Evolutionary conservation across 2,329 filamentous ascomycete genomes (phyloP).

Genomic region (Corniculantispora saksenae): DNA sequence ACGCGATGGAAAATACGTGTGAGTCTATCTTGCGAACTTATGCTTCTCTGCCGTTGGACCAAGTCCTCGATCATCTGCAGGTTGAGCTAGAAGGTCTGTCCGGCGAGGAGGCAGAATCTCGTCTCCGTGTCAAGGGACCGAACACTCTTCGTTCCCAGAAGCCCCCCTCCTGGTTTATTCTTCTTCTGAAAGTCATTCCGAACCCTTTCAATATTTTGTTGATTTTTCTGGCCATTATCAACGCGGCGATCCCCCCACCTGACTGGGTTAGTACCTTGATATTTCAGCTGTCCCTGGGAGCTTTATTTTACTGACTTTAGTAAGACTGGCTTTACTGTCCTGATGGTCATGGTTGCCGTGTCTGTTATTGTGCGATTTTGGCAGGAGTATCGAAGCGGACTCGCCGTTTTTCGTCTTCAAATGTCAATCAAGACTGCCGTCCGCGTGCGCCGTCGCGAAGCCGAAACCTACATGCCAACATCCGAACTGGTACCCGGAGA

Average conservation of each 20-base stretch:
- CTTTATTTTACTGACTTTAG: neutral
- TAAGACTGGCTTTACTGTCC: constrained; percentile 25
- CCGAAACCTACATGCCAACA: constrained; percentile 19
- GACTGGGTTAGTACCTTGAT: constrained; percentile 19
- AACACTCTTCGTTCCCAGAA: constrained; percentile 29
- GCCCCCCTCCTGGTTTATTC: constrained; percentile 30
- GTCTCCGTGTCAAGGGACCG: constrained; percentile 26
- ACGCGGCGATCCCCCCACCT: constrained; percentile 24
- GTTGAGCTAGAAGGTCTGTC: constrained; percentile 26
- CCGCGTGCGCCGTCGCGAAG: constrained; percentile 24
- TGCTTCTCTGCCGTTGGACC: constrained; percentile 23
- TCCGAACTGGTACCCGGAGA: constrained; percentile 29
- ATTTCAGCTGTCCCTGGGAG: too few species aligned
- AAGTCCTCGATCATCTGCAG: constrained; percentile 25
- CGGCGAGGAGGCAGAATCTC: constrained; percentile 24
- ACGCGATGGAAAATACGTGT: constrained; percentile 9
- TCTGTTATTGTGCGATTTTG: constrained; percentile 31
- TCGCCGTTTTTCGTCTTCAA: constrained; percentile 29
- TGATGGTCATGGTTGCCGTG: constrained; percentile 29
- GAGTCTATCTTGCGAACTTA: constrained; percentile 26
- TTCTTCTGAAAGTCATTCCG: constrained; percentile 29
- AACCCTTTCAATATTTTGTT: constrained; percentile 31
- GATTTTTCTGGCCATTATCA: constrained; percentile 29
- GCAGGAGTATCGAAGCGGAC: constrained; percentile 31
- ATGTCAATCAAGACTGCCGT: constrained; percentile 28